Conservation (phyloP, 2,329 filamentous ascomycete species). For the Curvularia hawaiiensis region DNA sequence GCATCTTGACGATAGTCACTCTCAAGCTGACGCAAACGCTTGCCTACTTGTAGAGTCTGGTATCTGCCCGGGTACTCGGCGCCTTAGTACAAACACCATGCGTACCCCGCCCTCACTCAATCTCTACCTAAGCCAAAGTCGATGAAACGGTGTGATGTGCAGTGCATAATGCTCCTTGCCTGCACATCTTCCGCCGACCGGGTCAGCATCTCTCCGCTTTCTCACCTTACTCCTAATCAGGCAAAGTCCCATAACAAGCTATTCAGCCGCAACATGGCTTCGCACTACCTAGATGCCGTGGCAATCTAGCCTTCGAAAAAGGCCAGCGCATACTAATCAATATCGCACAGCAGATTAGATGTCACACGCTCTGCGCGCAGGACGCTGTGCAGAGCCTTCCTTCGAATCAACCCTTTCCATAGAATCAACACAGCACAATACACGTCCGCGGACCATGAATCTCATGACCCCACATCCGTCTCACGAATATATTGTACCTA, state of each 20-base stretch:
- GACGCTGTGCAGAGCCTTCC: background rate
- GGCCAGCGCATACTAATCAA: background rate
- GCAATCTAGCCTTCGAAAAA: background rate
- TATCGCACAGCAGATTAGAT: background rate
- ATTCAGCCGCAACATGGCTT: background rate
- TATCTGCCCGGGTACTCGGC: background rate
- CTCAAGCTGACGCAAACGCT: background rate
- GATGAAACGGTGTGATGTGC: background rate
- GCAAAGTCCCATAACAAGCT: background rate
- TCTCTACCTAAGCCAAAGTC: background rate
- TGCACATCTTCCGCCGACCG: background rate
- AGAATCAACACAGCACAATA: background rate
- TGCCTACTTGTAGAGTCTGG: background rate
- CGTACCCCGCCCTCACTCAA: background rate
- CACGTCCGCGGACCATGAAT: background rate
- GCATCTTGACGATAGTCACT: background rate
- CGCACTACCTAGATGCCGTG: background rate
- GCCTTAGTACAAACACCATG: background rate
- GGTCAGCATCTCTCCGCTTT: background rate
- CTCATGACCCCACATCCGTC: background rate
- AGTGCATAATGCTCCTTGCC: background rate
- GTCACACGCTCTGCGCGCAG: background rate
- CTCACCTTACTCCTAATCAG: background rate
- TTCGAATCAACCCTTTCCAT: background rate
- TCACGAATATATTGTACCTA: background rate